Evolutionary conservation across 306 rosid genomes (phyloP).

Genomic region (Citrullus mucosospermus): DNA sequence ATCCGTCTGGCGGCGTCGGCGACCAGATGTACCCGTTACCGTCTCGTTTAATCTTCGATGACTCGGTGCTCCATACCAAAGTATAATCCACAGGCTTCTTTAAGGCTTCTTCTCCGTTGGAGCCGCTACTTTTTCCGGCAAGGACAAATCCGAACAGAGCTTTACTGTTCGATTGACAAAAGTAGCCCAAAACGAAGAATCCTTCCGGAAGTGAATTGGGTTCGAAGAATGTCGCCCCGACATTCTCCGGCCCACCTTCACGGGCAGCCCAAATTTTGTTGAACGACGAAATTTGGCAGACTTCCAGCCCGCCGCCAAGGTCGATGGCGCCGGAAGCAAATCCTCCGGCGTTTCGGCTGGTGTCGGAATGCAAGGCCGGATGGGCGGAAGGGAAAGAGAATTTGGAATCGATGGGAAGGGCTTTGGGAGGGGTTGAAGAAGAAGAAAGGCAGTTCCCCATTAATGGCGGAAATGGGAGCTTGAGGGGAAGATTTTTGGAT

Average conservation of each 20-base stretch:
- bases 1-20: slow-evolving; percentile 54
- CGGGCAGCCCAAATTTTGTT: slow-evolving; percentile 39
- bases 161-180: slow-evolving; percentile 55
- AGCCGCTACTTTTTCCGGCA: slow-evolving; percentile 32
- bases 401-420: slow-evolving; percentile 29
- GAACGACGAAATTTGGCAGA: slow-evolving; percentile 41
- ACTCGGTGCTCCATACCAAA: slow-evolving; percentile 46
- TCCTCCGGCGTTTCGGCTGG: slow-evolving; percentile 34
- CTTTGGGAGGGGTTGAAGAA: slow-evolving; percentile 14
- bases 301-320: slow-evolving; percentile 60
- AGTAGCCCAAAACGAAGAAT: slow-evolving; percentile 46
- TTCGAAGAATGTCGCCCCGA: slow-evolving; percentile 51
- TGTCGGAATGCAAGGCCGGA: slow-evolving; percentile 35
- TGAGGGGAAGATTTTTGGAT: not conserved
- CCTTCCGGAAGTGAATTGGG: slow-evolving; percentile 59
- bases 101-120: slow-evolving; percentile 12
- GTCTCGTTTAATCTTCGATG: slow-evolving; percentile 25
- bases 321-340: slow-evolving; percentile 47
- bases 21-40: slow-evolving; percentile 46
- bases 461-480: not conserved
- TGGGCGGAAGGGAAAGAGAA: slow-evolving; percentile 48
- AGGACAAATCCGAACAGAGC: slow-evolving; percentile 56
- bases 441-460: slow-evolving; percentile 10
- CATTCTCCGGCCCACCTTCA: slow-evolving; percentile 47
- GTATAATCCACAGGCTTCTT: slow-evolving; percentile 44